Evolutionary conservation across 31 red algal genomes (phyloP), one percentile per base, ranked within the genome.

Genomic region (Bonnemaisonia californica): DNA sequence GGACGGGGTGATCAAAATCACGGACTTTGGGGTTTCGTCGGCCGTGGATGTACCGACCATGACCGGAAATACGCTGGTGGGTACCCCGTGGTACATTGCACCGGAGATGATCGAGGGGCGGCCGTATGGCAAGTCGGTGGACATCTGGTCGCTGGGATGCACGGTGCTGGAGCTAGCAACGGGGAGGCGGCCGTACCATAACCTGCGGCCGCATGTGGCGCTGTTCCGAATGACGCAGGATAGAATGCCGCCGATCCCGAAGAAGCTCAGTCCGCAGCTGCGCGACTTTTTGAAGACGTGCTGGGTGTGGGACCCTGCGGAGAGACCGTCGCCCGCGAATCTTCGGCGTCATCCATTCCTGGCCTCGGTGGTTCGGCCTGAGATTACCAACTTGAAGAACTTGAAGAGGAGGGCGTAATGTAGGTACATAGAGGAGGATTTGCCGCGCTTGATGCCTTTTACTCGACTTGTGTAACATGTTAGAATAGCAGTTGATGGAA

Each of bases 141-240:
- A 97, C 56, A 90, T 97, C 32, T 97, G 94, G 94, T 86, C 80
- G 21, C 86, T 97, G 3, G 94, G 94, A 12, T 97, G 94, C 62
- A 97, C 91, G 37, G 87, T 97, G 21, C 64, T 93, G 21, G 94
- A 97, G 61, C 75, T 97, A 1, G 80, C 91, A 19, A 90, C 90
- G 1, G 91, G 94, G 7, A 62, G 80, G 54, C 84, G 90, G 23
- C 89, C 91, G 30, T 97, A 90, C 42, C 92, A 95, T 71, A 76
- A 84, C 31, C 69, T 95, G 36, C 81, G 80, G 3, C 80, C 74
- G 27, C 83, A 90, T 58, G 74, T 76, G 13, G 92, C 92, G 4
- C 51, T 95, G 41, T 90, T 90, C 48, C 68, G 72, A 34, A 90
- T 95, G 79, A 82, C 83, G 5, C 80, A 90, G 48, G 80, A 85